phyloP scores from a whole-genome alignment of 441 rosid genomes.

The Gossypium schwendimanii region DNA sequence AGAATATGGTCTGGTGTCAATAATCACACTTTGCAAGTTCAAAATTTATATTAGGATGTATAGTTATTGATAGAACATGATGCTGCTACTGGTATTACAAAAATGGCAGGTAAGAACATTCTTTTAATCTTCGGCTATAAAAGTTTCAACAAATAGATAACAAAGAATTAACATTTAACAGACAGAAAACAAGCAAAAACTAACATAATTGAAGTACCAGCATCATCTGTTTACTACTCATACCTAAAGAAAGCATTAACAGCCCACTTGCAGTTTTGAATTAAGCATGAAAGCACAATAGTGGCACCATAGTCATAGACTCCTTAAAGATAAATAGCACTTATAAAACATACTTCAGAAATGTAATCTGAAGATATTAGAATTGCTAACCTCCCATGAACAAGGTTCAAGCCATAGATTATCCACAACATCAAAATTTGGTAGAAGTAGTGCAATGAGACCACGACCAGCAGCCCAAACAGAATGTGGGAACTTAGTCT shows the following conservation, averaged over 20 bases:
- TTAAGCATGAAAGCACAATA: background rate
- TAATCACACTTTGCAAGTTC: background rate
- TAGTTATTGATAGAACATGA: background rate
- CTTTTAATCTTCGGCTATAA: background rate
- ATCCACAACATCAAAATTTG: slow-evolving; percentile 81
- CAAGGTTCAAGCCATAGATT: slow-evolving; percentile 90
- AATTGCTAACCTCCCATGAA: slow-evolving; percentile 72
- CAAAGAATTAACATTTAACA: background rate
- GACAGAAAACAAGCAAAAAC: background rate
- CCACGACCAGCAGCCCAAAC: slow-evolving; percentile 99
- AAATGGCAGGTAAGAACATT: background rate
- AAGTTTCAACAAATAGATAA: background rate
- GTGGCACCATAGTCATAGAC: slow-evolving; percentile 1
- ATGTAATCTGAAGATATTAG: background rate
- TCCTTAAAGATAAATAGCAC: background rate
- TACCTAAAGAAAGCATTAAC: background rate
- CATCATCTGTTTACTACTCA: background rate
- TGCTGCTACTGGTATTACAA: background rate
- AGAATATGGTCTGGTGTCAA: background rate
- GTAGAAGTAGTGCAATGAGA: slow-evolving; percentile 69
- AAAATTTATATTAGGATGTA: background rate
- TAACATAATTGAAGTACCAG: background rate
- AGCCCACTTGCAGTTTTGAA: background rate
- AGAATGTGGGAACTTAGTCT: slow-evolving; percentile 88
- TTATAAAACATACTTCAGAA: background rate